These are phyloP conservation scores for Ensete glaucum DNA, from an alignment of 176 grass and related monocot genomes.

Conservation along the genomic window DNA sequence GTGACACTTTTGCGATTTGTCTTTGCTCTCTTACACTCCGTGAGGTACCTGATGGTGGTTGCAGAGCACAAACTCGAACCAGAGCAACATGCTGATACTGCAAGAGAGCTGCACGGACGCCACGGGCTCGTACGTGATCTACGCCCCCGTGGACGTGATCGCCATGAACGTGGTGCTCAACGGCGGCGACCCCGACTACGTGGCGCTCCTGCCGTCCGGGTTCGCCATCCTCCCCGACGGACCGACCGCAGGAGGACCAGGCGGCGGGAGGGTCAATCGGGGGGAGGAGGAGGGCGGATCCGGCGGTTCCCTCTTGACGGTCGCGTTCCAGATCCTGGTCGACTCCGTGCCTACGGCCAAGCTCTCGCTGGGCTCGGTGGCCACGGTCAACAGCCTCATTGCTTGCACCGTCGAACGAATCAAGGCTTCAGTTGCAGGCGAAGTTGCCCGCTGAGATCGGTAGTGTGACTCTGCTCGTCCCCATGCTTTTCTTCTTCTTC, in stretches of 20 bases:
- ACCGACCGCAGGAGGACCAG: neutral
- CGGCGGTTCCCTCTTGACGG: constrained; percentile 54
- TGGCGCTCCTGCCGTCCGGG: too few species aligned
- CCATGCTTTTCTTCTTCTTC: neutral
- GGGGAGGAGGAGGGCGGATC: neutral
- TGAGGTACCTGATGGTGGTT: neutral
- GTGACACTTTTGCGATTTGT: too few species aligned
- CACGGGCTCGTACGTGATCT: constrained; percentile 72
- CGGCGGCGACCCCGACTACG: too few species aligned
- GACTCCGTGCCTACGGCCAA: constrained; percentile 76
- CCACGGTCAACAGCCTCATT: constrained; percentile 79
- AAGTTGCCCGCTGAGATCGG: constrained; percentile 24
- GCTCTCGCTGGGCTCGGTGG: constrained; percentile 75
- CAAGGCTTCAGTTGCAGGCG: constrained; percentile 47
- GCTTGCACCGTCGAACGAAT: constrained; percentile 79
- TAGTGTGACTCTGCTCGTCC: neutral
- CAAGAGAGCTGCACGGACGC: constrained; percentile 60
- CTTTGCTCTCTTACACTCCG: too few species aligned
- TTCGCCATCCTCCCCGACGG: constrained; percentile 36
- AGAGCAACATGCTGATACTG: too few species aligned
- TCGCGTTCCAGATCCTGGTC: constrained; percentile 88
- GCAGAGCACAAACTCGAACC: constrained; percentile 39
- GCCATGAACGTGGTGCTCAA: constrained; percentile 30
- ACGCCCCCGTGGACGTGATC: constrained; percentile 67
- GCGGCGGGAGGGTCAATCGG: neutral